These are phyloP conservation scores for Ascochyta viciae-villosae DNA, from an alignment of 2,329 filamentous ascomycete genomes.

Conservation along the genomic window DNA sequence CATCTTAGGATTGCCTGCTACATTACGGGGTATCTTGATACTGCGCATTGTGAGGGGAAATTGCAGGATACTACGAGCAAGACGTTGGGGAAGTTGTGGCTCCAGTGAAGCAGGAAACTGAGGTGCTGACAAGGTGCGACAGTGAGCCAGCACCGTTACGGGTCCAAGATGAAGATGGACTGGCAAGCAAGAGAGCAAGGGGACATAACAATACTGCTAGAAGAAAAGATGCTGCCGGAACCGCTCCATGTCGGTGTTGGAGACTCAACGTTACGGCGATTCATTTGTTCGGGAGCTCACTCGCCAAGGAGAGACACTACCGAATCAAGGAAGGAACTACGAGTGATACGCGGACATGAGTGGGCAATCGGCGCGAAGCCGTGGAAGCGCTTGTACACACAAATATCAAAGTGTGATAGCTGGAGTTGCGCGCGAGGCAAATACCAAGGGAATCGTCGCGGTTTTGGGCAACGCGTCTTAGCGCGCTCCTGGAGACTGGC, in stretches of 20 bases:
- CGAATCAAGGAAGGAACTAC: constrained; percentile 13
- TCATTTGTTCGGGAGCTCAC: constrained; percentile 9
- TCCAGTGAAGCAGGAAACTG: background rate
- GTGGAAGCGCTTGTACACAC: background rate
- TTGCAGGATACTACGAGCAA: background rate
- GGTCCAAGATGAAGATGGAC: background rate
- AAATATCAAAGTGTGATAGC: background rate
- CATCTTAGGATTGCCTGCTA: constrained; percentile 32
- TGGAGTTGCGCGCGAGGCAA: background rate
- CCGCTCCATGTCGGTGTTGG: constrained; percentile 3
- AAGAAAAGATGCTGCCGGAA: constrained; percentile 8
- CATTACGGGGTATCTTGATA: constrained; percentile 37
- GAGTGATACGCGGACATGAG: background rate
- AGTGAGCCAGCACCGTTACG: constrained; percentile 12
- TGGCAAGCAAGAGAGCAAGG: background rate
- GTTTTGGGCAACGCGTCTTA: constrained; percentile 11
- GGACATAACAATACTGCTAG: constrained; percentile 1
- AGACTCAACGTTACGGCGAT: background rate
- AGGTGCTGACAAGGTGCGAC: constrained; percentile 2
- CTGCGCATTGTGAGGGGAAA: constrained; percentile 34
- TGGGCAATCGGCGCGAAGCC: background rate
- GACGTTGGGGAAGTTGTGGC: background rate
- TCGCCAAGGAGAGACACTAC: constrained; percentile 11
- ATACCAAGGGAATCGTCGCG: constrained; percentile 2
- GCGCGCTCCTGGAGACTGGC: constrained; percentile 11